Evolutionary conservation across 2,329 filamentous ascomycete species (phyloP).

Genomic region (Aspergillus sp.): DNA sequence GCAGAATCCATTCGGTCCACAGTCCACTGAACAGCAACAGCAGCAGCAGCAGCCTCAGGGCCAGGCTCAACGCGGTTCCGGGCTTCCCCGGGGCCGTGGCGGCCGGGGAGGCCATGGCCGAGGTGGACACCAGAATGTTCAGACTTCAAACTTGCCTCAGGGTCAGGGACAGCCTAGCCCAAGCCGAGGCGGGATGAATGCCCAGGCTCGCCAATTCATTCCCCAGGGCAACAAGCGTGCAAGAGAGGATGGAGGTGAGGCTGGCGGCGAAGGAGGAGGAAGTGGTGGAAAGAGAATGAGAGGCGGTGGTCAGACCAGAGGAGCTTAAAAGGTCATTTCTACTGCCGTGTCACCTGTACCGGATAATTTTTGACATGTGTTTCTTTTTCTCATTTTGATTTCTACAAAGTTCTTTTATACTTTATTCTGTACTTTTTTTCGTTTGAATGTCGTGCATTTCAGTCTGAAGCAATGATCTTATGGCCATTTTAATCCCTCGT

Average conservation of each 20-base stretch:
- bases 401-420: conserved; percentile 5
- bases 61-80: conserved; percentile 31
- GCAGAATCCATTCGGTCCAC: conserved; percentile 24
- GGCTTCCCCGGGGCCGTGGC: conserved; percentile 42
- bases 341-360: not conserved
- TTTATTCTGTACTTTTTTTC: conserved; percentile 10
- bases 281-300: conserved; percentile 45
- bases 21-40: conserved; percentile 17
- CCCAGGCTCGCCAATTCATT: conserved; percentile 50
- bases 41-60: conserved; percentile 24
- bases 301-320: conserved; percentile 35
- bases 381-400: conserved; percentile 4
- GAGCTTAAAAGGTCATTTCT: conserved; percentile 12
- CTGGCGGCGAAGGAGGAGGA: conserved; percentile 28
- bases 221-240: conserved; percentile 54
- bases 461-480: not conserved
- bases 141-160: conserved; percentile 30
- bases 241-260: conserved; percentile 47
- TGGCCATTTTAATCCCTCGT: conserved; percentile 1
- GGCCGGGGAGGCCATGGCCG: conserved; percentile 32
- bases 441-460: conserved; percentile 1
- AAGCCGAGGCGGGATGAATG: conserved; percentile 42
- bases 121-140: conserved; percentile 38
- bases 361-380: not conserved
- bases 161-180: conserved; percentile 23